Evolutionary conservation across 78 protist genomes (phyloP), one percentile per base, ranked within the genome.

Genomic region (Dictyostelium intermedium): DNA sequence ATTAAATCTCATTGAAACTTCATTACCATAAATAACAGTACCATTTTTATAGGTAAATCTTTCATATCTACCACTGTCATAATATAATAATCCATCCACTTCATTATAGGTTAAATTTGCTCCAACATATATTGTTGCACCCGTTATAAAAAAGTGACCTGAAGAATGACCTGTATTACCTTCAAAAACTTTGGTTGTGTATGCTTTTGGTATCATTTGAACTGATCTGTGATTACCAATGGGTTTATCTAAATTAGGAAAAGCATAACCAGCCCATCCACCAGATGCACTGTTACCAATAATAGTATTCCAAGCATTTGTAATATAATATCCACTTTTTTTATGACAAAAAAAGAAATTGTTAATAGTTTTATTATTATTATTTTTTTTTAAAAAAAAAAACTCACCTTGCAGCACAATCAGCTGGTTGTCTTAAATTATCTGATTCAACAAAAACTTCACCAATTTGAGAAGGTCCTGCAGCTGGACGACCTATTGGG

Each of bases 231-330:
- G 81, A 35, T 74, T 85, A 8, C 92, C 92, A 72, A 85, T 50
- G 2, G 92, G 92, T 30, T 60, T 30, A 20, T 72, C 41, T 18
- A 34, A 72, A 72, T 69, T 25, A 16, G 97, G 97, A 8, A 95
- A 72, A 1, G 97, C 85, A 61, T 79, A 97, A 60, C 97, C 96
- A 25, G 74, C 74, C 74, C 74, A 66, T 3, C 39, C 43, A 72
- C 79, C 98, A 37, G 91, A 74, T 5, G 98, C 98, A 43, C 87
- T 77, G 83, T 97, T 97, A 25, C 97, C 97, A 61, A 93, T 93
- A 60, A 97, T 43, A 30, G 77, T 37, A 56, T 85, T 85, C 84
- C 83, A 87, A 18, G 92, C 92, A 63, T 87, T 87, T 72, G 92
- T 87, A 30, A 87, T 87, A 43, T 87, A 87, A 60, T 61, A 87